Base-by-base conservation (phyloP, 371 early-diverging fungal species). In the Blakeslea trispora region DNA sequence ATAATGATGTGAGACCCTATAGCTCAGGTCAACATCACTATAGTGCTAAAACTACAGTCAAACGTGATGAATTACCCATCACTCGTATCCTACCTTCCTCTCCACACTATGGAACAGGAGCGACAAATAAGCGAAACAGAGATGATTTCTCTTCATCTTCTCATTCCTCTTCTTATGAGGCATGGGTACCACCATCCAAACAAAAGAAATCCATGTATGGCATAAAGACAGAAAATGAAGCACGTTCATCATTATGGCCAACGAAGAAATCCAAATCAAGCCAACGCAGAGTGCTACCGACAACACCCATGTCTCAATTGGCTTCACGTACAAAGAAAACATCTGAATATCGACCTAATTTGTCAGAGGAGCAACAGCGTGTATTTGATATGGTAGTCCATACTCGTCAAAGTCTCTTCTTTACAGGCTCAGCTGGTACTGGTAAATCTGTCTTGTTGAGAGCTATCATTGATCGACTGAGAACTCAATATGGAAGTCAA, bases 371-470 rank as follows among this genome's bases (percentile, higher is more conserved):
- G 40, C 68, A 67, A 28, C 22, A 56, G 17, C 54, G 45, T 22
- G 53, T 67, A 0, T 45, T 62, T 5, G 46, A 67, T 41, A 58
- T 61, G 59, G 63, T 62, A 0, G 22, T 67, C 7, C 47, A 55
- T 15, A 56, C 55, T 6, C n/a, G 17, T 8, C 23, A 53, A 19
- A 67, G 53, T 17, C 19, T 67, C 13, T 67, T 67, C 21, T 67
- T 67, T 42, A 67, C 68, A 10, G 68, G 68, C 10, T 88, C 87
- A 14, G 94, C 94, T 11, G 91, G 83, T 75, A 92, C 92, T 0
- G 93, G 93, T 45, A 93, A 93, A 67, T 88, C 87, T 6, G 81
- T 90, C 14, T 54, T 93, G 45, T 57, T 92, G 44, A 74, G 84
- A 19, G 73, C 69, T 45, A 79, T 94, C 39, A 92, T 95, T 62